phyloP scores from a whole-genome alignment of 2,329 filamentous ascomycete genomes.

The Nigrograna mackinnonii region DNA sequence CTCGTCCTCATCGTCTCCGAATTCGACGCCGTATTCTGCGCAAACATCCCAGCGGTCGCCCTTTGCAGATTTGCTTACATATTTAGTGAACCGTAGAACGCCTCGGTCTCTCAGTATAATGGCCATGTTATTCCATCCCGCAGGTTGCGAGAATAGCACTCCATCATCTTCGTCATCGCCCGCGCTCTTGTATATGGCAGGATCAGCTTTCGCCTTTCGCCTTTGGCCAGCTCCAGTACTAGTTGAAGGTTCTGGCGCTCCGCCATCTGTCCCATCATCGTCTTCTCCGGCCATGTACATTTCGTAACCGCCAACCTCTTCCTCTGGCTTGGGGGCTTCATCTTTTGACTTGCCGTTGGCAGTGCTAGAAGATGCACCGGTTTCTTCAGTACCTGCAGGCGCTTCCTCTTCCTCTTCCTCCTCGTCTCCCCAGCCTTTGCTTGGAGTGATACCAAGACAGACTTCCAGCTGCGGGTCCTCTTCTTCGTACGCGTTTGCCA shows the following conservation, averaged over 20 bases:
- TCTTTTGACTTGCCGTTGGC: conserved; percentile 31
- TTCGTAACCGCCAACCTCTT: conserved; percentile 73
- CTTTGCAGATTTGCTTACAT: conserved; percentile 78
- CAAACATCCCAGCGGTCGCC: conserved; percentile 94
- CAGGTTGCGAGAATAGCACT: conserved; percentile 69
- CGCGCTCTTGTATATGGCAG: conserved; percentile 74
- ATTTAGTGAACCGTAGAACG: conserved; percentile 92
- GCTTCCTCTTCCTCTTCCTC: conserved; percentile 56
- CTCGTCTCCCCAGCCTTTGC: conserved; percentile 79
- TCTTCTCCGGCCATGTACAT: conserved; percentile 90
- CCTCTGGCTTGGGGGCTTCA: conserved; percentile 49
- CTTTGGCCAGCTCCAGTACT: conserved; percentile 53
- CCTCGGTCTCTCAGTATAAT: conserved; percentile 87
- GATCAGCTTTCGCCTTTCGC: conserved; percentile 60
- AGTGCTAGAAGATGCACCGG: conserved; percentile 28
- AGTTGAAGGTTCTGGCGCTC: conserved; percentile 34
- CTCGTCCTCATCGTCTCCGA: conserved; percentile 53
- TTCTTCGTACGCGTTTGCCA: conserved; percentile 80
- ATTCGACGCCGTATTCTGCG: conserved; percentile 73
- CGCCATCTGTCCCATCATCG: conserved; percentile 62
- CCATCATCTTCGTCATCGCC: conserved; percentile 72
- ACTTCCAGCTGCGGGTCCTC: conserved; percentile 80
- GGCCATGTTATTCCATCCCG: conserved; percentile 87
- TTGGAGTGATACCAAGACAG: conserved; percentile 85
- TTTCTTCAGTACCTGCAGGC: conserved; percentile 51